Conservation (phyloP, 345 rosid genomes). For the Hypericum androsaemum region DNA sequence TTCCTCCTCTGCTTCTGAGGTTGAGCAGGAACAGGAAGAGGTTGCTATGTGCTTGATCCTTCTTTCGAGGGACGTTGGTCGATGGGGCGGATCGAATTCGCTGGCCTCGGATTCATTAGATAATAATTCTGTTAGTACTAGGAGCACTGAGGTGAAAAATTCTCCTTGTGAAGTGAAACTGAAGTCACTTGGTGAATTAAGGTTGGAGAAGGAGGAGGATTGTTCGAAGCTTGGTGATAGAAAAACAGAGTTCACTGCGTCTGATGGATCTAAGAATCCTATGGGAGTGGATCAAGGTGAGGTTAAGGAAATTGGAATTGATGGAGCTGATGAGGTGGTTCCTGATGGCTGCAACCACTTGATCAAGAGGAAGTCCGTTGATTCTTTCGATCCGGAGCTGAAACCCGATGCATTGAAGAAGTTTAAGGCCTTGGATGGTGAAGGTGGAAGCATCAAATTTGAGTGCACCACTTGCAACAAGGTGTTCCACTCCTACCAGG, state of each 20-base stretch:
- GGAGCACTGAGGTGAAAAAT: too few relatives aligned
- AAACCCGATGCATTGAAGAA: constrained; percentile 9
- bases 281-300: constrained; percentile 9
- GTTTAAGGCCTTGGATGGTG: constrained; percentile 15
- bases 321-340: constrained; percentile 9
- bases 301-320: constrained; percentile 10
- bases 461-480: constrained; percentile 65
- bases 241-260: too few relatives aligned
- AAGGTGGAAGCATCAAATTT: constrained; percentile 29
- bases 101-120: constrained; percentile 8
- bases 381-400: constrained; percentile 18
- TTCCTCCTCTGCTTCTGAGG: constrained; percentile 24
- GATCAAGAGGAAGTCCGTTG: constrained; percentile 18
- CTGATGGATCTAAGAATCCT: constrained; percentile 13
- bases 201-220: too few relatives aligned
- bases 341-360: constrained; percentile 6
- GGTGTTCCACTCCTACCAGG: constrained; percentile 67
- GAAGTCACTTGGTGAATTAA: too few relatives aligned
- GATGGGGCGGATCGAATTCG: constrained; percentile 16
- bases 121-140: background rate
- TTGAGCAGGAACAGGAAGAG: constrained; percentile 35
- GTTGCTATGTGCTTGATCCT: constrained; percentile 47
- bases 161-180: too few relatives aligned
- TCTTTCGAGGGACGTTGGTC: constrained; percentile 32
- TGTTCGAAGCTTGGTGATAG: too few relatives aligned